Evolutionary conservation across 495 filamentous ascomycete species (phyloP).

Genomic region (Xylaria sp.): DNA sequence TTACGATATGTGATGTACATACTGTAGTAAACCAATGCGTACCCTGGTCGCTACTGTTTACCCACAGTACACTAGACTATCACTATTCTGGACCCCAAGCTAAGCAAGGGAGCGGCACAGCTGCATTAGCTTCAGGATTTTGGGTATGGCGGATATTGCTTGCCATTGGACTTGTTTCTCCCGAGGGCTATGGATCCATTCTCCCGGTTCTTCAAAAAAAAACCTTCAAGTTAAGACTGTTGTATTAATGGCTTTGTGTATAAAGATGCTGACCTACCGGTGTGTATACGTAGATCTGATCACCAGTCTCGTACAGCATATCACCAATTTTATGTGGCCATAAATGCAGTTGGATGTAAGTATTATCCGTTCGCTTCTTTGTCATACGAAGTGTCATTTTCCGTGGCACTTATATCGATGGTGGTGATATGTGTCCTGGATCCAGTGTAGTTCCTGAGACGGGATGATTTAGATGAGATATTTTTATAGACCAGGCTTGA

Average conservation of each 20-base stretch:
- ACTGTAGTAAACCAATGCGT: not conserved
- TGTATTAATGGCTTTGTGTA: not conserved
- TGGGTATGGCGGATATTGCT: slow-evolving; percentile 3
- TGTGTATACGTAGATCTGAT: not conserved
- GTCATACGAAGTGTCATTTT: not conserved
- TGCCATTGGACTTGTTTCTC: slow-evolving; percentile 8
- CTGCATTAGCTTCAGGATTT: slow-evolving; percentile 19
- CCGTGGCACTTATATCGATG: not conserved
- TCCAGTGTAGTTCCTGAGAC: not conserved
- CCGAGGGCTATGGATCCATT: slow-evolving; percentile 21
- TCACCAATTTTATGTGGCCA: not conserved
- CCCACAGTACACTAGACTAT: not conserved
- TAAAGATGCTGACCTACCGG: not conserved
- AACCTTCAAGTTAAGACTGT: not conserved
- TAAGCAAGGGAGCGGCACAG: slow-evolving; percentile 16
- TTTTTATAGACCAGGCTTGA: slow-evolving; percentile 13
- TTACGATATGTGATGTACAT: slow-evolving; percentile 5
- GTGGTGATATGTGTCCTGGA: not conserved
- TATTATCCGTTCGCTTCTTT: not conserved
- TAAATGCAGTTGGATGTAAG: not conserved
- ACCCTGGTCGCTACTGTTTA: not conserved
- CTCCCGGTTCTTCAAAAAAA: slow-evolving; percentile 9
- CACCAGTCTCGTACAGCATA: not conserved
- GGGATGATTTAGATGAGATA: slow-evolving; percentile 16
- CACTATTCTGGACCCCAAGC: slow-evolving; percentile 9